Evolutionary conservation across 768 basidiomycete species (phyloP), one percentile per base, ranked within the genome.

Genomic region (Amyloporia xantha): DNA sequence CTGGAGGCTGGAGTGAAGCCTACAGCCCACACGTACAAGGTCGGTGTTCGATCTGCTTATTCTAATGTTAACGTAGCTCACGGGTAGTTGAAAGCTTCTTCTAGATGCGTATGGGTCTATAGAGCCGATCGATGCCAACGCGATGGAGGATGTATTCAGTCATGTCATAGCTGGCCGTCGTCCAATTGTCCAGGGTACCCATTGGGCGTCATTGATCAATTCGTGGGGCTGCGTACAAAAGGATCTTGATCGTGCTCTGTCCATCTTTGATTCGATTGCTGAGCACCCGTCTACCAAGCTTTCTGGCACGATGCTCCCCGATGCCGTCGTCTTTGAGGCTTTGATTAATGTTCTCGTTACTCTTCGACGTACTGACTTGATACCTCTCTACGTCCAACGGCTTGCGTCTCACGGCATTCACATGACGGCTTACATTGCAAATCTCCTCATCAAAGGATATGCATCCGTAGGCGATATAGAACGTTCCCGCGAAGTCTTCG

Each of bases 341-440:
- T 70, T 98, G 55, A 77, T 97, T 72, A 93, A 89, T 63, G 86
- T 87, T 24, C 69, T 94, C 36, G 82, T 91, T 40, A 83, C 81
- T 3, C 80, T 84, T 62, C 84, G 82, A 28, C 82, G 85, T 13
- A 72, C 84, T 45, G 91, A 93, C 54, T 77, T 93, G 40, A 75
- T 93, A 21, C 81, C 83, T 0, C 57, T 68, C 15, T 92, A 90
- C 62, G 64, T 86, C 28, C 62, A 68, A 26, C 77, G 79, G 49
- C 80, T 97, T 71, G 69, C 67, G 20, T 57, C 66, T 1, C 71
- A 76, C 5, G 80, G 81, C 26, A 79, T 93, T 6, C 86, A 87
- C 58, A 85, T 92, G 80, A 97, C 94, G 2, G 93, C 95, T 5
- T 99, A 99, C 66, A 88, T 97, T 55, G 87, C 86, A 23, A 97